Evolutionary conservation across 2,329 filamentous ascomycete species (phyloP).

Genomic region (Fusarium sulawesiense): DNA sequence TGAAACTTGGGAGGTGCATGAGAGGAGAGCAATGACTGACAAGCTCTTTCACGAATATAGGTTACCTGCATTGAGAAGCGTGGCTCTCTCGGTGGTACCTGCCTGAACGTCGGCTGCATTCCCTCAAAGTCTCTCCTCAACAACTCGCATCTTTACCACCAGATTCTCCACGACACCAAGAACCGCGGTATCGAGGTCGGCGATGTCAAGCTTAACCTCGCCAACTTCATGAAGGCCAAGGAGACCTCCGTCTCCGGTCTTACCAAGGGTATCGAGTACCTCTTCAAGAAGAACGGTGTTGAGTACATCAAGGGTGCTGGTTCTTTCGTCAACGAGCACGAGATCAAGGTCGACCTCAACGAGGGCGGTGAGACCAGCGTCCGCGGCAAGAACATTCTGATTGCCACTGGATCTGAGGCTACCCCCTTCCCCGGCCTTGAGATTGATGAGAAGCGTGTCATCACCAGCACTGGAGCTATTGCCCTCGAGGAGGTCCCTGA

Average conservation of each 20-base stretch:
- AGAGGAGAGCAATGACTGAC: slow-evolving; percentile 29
- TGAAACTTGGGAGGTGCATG: background rate
- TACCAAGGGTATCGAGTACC: slow-evolving; percentile 97
- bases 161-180: slow-evolving; percentile 96
- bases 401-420: slow-evolving; percentile 94
- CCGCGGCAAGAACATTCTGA: slow-evolving; percentile 95
- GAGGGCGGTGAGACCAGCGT: slow-evolving; percentile 92
- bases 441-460: slow-evolving; percentile 96
- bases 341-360: slow-evolving; percentile 87
- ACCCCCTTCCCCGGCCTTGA: slow-evolving; percentile 96
- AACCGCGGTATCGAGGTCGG: slow-evolving; percentile 96
- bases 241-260: slow-evolving; percentile 87
- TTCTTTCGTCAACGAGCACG: slow-evolving; percentile 88
- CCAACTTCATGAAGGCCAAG: slow-evolving; percentile 98
- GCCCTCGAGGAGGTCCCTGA: slow-evolving; percentile 90
- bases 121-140: slow-evolving; percentile 99
- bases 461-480: slow-evolving; percentile 96
- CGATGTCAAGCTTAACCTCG: slow-evolving; percentile 95
- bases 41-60: slow-evolving; percentile 57
- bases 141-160: slow-evolving; percentile 98
- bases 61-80: slow-evolving; percentile 99
- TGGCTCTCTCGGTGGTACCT: slow-evolving; percentile 93
- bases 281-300: slow-evolving; percentile 99
- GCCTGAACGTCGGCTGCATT: slow-evolving; percentile 98
- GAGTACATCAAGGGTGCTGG: slow-evolving; percentile 97